A percentile compares a stretch with the other conserved stretches of the same genome.
Evolutionary conservation across 2,329 filamentous ascomycete genomes (phyloP).

Genomic region (Alternaria rosae): DNA sequence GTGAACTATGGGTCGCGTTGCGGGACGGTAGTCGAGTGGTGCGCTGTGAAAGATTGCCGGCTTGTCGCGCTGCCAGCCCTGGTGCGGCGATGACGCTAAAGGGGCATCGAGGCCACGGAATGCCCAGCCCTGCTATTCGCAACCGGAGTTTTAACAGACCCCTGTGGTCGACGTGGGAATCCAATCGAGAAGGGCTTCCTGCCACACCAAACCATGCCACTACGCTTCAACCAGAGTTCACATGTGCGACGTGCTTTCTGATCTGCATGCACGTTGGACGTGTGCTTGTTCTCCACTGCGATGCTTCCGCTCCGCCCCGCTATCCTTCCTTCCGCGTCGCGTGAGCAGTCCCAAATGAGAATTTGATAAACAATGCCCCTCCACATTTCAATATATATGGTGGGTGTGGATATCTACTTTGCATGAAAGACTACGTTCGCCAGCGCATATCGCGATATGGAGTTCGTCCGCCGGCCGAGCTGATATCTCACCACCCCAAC

Average conservation of each 20-base stretch:
- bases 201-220: conserved; percentile 1
- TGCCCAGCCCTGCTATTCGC: conserved; percentile 3
- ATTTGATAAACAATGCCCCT: neutral
- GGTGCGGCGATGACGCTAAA: conserved; percentile 7
- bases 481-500: neutral
- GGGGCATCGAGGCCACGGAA: conserved; percentile 8
- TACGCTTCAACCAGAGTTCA: neutral
- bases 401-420: neutral
- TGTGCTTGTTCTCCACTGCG: neutral
- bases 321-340: conserved; percentile 2
- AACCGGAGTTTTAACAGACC: conserved; percentile 3
- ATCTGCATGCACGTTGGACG: conserved; percentile 7
- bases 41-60: conserved; percentile 6
- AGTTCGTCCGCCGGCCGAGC: neutral
- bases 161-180: neutral
- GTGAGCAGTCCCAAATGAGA: conserved; percentile 2
- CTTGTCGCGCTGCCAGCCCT: conserved; percentile 11
- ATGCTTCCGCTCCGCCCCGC: conserved; percentile 7
- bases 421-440: neutral
- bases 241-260: neutral
- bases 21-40: neutral
- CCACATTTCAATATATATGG: neutral
- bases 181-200: neutral
- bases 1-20: neutral
- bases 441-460: neutral